Base-by-base conservation (phyloP, 2,329 filamentous ascomycete species). In the Penicillium sclerotiorum region DNA sequence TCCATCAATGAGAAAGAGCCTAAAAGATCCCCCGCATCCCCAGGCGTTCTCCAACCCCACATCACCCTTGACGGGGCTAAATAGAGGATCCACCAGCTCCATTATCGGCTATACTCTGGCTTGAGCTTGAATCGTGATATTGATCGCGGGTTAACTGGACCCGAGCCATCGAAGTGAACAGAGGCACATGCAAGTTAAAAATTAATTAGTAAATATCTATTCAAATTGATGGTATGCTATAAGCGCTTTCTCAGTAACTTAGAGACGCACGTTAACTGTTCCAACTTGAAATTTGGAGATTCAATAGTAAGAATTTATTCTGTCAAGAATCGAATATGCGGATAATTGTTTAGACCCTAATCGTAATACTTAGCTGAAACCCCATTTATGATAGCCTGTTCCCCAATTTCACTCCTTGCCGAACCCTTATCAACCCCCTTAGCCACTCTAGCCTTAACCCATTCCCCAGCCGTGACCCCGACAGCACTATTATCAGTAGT, bases 371-470 rank as follows among this genome's bases (percentile, higher is more conserved):
- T 59, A 12, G 57, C 55, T 8, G 53, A 41, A 17, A 59, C 50
- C 7, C 50, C 48, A 20, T 53, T 50, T 12, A 59, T 52, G 8
- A 59, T 59, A 21, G 55, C 46, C 38, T 59, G 57, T 3, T 50
- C 40, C 13, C 46, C 49, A 30, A 59, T 18, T 45, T 59, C 50
- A 45, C 48, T 54, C 8, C 48, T 43, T 44, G 48, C 43, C 18
- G 30, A 6, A 20, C 53, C 37, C 15, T 28, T 40, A n/a, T 40
- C 37, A 28, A 40, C 37, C 20, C 37, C 37, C 22, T 57, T 56
- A 12, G 50, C 46, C 2, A 60, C 59, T 36, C 59, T 47, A 33
- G 59, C 54, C 40, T 58, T 59, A 22, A 59, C 54, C 59, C 58
- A 59, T 33, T 59, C 52, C 18, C 52, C 43, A 28, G 59, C 52